Evolutionary conservation across 139 green algal genomes (phyloP), one percentile per base, ranked within the genome.

Genomic region (Asterochloris erici): DNA sequence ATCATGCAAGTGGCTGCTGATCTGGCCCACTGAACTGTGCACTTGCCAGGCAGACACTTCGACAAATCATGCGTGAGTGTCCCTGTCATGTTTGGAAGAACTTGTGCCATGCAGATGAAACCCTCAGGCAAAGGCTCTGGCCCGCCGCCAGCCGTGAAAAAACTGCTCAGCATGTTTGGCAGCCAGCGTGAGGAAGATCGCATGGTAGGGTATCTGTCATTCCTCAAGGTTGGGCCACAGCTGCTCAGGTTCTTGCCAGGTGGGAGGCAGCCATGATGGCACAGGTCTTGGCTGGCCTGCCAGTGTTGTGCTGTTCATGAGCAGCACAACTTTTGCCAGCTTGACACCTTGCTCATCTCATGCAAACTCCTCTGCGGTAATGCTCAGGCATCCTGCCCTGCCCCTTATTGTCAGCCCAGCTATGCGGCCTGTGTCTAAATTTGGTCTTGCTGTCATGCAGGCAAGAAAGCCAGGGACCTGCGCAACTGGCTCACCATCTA

Each of bases 181-280:
- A 95, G 90, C 74, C 89, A 92, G 14, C 84, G 91, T 60, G 97
- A 99, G 89, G 97, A 99, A 87, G 97, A 99, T 89, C 93, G 95
- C 82, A 93, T 99, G 91, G 95, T 98, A n/a, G 89, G 92, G 23
- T 97, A 95, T 84, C 88, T 96, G 0, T 93, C 85, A 10, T 95
- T 95, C 86, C 89, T 98, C 27, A 98, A 98, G 85, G 89, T 99
- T 47, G 97, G 97, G 4, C 97, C 97, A 73, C 96, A 98, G 92
- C 91, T 99, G 69, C 95, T 99, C 47, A 93, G 94, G 75, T 99
- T 96, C 78, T 80, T 99, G 12, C 97, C 97, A 61, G 91, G 90
- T 82, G 27, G 38, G 38, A 54, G 38, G 38, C 38, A 54, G 38
- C 38, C 38, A 54, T 54, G 38, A 54, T 54, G 38, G 38, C 38